phyloP scores from a whole-genome alignment of 495 filamentous ascomycete species.

The Aspergillus taichungensis region DNA sequence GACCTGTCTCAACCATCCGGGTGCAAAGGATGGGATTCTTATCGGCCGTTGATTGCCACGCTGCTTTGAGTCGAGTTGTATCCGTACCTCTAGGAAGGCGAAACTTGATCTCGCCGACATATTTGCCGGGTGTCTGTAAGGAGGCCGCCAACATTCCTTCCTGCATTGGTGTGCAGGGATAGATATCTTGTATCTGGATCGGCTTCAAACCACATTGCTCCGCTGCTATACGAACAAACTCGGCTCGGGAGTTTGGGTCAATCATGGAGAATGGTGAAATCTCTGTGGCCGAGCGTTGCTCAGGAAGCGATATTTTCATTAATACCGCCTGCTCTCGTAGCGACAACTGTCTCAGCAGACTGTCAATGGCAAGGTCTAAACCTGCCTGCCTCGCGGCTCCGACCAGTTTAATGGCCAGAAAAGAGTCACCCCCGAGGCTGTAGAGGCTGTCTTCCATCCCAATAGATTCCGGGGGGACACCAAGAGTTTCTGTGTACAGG shows the following conservation, averaged over 20 bases:
- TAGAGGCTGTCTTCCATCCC: constrained; percentile 38
- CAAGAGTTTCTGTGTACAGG: not conserved
- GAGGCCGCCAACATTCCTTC: constrained; percentile 41
- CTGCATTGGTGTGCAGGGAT: constrained; percentile 46
- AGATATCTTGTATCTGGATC: constrained; percentile 20
- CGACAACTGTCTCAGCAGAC: no score
- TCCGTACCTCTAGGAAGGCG: constrained; percentile 26
- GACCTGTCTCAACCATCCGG: constrained; percentile 25
- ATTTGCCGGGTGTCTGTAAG: constrained; percentile 28
- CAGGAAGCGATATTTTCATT: no score
- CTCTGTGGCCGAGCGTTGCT: no score
- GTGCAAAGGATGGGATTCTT: constrained; percentile 29
- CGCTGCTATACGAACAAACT: not conserved
- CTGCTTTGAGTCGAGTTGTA: constrained; percentile 31
- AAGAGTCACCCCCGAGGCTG: constrained; percentile 41
- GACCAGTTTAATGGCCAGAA: constrained; percentile 42
- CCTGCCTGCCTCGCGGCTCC: constrained; percentile 9
- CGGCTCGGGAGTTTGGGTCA: no score
- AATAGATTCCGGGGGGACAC: not conserved
- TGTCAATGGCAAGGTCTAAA: constrained; percentile 9
- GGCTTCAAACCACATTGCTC: not conserved
- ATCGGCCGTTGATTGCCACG: constrained; percentile 35
- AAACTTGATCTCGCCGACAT: constrained; percentile 27
- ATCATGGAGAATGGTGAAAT: no score
- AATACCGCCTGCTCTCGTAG: no score